Evolutionary conservation across 441 rosid species (phyloP), one percentile per base, ranked within the genome.

Genomic region (Isatis lusitanica): DNA sequence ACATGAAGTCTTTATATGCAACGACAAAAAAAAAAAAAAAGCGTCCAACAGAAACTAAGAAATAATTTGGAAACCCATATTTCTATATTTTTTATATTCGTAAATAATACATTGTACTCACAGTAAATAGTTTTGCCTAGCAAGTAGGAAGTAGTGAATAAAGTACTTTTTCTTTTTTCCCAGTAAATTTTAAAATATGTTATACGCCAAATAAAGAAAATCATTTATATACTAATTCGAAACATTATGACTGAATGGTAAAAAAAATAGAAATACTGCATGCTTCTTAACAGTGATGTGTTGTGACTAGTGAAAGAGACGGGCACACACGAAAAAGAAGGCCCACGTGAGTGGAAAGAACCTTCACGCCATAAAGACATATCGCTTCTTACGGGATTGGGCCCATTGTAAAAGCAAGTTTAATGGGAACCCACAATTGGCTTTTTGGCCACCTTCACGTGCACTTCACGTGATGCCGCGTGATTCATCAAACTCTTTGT

Each of bases 401-500:
- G 31, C 63, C 55, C 44, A 33, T 10, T 13, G 15, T 24, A 65
- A 73, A 38, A 2, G 44, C 63, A 58, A 15, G 3, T n/a, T 9
- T 10, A n/a, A 35, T 5, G 53, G 42, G 74, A 74, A 9, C 59
- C 68, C 35, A 68, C 35, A 7, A 61, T 2, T 21, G 15, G 13
- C 48, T 75, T 43, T 61, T 66, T 9, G 61, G 78, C 69, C 28
- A 8, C 3, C 13, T 75, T 53, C 79, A 70, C 79, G 74, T 75
- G 79, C 79, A 24, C 52, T 75, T 75, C 74, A 75, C 71, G 75
- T 70, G 79, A 56, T 38, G 30, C 71, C 71, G 30, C 79, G 75
- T 76, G 79, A 40, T 70, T 46, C 66, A 55, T 21, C 48, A 21
- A 55, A 46, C 57, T 21, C 33, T n/a, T 13, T 33, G 56, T 59